Evolutionary conservation across 768 basidiomycete genomes (phyloP), one percentile per base, ranked within the genome.

Genomic region (Mycena haematopus): DNA sequence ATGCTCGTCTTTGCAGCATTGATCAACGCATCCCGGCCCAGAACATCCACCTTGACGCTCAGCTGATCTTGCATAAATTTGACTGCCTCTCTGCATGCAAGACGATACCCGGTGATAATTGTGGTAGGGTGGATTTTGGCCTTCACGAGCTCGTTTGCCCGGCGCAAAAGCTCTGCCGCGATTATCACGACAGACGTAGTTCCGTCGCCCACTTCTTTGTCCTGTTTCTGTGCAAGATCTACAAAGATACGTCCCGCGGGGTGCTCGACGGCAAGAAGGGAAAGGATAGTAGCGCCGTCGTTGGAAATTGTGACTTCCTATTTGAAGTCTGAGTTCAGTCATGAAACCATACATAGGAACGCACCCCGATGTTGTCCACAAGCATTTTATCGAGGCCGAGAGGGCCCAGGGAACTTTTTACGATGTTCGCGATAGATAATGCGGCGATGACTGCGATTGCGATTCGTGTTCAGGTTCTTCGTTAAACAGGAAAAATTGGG

Each of bases 241-340:
- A 99, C 96, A 67, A 99, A 95, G 65, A 99, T 95, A 66, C 93
- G 90, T 22, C 95, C 97, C 5, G 97, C 97, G 27, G 97, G 97
- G 73, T 99, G 95, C 71, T 97, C 94, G 47, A 99, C 96, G 17
- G 94, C 88, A 42, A 99, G 82, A 21, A 99, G 83, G 24, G 93
- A 90, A 40, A 99, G 87, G 69, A 99, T 99, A n/a, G 97, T 99
- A 17, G 97, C 97, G 51, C 97, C 97, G 79, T 99, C 97, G 78
- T 99, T 99, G 50, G 97, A 98, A 74, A 99, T 99, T 31, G 97
- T 99, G 29, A 99, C 96, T 84, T 99, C 97, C 95, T 96, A 76
- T 6, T 61, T 33, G 68, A 60, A 66, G 58, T 52, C 10, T 40
- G 33, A 52, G 49, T 6, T 22, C 33, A 29, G 44, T 9, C 35